Evolutionary conservation across 805 yeast species (phyloP), one percentile per base, ranked within the genome.

Genomic region (Wickerhamia fluorescens): DNA sequence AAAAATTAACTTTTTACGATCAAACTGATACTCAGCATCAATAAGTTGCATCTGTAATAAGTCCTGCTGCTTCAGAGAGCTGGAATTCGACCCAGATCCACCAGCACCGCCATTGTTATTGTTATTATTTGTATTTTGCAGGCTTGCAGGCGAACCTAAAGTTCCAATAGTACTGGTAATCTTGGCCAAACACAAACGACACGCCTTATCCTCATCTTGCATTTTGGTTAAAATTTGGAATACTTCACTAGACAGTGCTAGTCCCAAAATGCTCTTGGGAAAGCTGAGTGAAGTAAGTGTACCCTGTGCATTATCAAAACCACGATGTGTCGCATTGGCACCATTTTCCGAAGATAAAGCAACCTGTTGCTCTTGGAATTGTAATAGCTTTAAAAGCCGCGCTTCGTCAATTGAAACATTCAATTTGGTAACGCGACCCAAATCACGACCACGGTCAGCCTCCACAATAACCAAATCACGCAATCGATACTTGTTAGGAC

Each of bases 11-110:
- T 83, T 83, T 48, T 80, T 79, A 34, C 82, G 72, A 51, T 83
- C 92, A 53, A 79, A 82, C 53, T 83, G 94, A 53, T 78, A 82
- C 51, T 83, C 94, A 1, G 85, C 80, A 49, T 77, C 82, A 38
- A 81, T 63, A 28, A 83, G 68, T 42, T 72, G 71, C 65, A 83
- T 61, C 35, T 58, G 58, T 57, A 47, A 65, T 62, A 42, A 69
- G 47, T 31, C 49, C 16, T 25, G 29, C 14, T 33, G 34, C 6
- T 36, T 33, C 17, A 41, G 21, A 6, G 28, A 14, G 14, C 20
- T 20, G 12, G 24, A 12, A 6, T 14, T 16, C 7, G 24, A 29
- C 16, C 34, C n/a, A 25, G 33, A 24, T 25, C 22, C 29, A 18
- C 7, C 7, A 8, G 20, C 7, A 8, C 20, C 20, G 10, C 9